Evolutionary conservation across 225 moss, liverwort and hornwort genomes (phyloP).

Genomic region (Ulota crispa): DNA sequence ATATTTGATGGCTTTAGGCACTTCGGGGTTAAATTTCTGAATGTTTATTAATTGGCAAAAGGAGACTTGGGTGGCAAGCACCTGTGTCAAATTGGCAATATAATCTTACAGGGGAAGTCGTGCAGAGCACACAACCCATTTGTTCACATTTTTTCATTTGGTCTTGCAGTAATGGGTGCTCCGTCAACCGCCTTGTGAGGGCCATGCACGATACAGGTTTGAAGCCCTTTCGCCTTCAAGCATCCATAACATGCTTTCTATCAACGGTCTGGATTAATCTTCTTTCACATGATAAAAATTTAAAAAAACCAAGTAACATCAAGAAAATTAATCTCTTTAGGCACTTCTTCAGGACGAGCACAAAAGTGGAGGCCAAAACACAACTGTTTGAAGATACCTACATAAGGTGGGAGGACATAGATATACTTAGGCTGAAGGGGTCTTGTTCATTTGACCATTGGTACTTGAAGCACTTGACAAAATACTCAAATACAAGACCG

Average conservation of each 20-base stretch:
- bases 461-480: neutral
- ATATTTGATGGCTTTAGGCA: neutral
- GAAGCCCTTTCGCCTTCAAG: slow-evolving; percentile 55
- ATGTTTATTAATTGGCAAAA: slow-evolving; percentile 6
- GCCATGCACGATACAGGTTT: slow-evolving; percentile 49
- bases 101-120: slow-evolving; percentile 33
- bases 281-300: neutral
- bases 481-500: neutral
- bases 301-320: no score
- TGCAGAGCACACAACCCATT: slow-evolving; percentile 31
- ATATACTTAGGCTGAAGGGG: neutral
- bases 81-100: neutral
- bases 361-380: neutral
- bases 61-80: slow-evolving; percentile 15
- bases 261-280: slow-evolving; percentile 9
- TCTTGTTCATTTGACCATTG: neutral
- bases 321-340: neutral
- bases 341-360: neutral
- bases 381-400: neutral
- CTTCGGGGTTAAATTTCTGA: neutral
- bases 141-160: slow-evolving; percentile 38
- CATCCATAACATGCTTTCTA: slow-evolving; percentile 23
- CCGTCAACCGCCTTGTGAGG: slow-evolving; percentile 43
- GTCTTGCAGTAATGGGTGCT: slow-evolving; percentile 39
- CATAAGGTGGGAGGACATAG: neutral